Conservation (phyloP, 2,329 filamentous ascomycete genomes). For the Rhexocercosporidium sp. region DNA sequence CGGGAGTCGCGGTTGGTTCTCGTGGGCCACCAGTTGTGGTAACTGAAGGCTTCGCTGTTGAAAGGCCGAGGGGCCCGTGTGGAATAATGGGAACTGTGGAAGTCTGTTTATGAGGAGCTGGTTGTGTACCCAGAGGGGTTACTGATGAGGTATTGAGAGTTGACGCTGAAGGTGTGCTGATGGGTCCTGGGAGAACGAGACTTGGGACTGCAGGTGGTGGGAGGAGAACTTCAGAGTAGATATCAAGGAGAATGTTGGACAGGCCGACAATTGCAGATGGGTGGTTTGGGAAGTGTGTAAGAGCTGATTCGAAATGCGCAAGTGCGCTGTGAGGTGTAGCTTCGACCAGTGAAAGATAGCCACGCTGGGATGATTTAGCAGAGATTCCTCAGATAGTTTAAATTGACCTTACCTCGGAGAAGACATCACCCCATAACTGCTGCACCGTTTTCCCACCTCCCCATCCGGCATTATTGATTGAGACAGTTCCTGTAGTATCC, state of each 20-base stretch:
- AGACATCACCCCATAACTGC: slow-evolving; percentile 83
- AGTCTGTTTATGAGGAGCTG: slow-evolving; percentile 17
- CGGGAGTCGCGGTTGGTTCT: slow-evolving; percentile 30
- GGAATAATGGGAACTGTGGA: slow-evolving; percentile 28
- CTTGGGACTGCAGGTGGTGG: slow-evolving; percentile 55
- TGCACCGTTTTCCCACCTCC: slow-evolving; percentile 81
- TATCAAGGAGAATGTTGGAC: slow-evolving; percentile 83
- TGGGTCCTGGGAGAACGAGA: slow-evolving; percentile 38
- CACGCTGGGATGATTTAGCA: slow-evolving; percentile 40
- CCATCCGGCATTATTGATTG: slow-evolving; percentile 72
- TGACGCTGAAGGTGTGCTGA: slow-evolving; percentile 35
- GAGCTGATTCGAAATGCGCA: slow-evolving; percentile 78
- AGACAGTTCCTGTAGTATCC: slow-evolving; percentile 65
- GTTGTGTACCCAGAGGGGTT: slow-evolving; percentile 28
- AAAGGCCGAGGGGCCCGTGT: slow-evolving; percentile 40
- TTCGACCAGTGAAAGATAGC: slow-evolving; percentile 39
- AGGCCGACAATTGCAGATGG: slow-evolving; percentile 79
- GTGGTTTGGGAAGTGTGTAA: slow-evolving; percentile 82
- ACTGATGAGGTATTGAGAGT: slow-evolving; percentile 29
- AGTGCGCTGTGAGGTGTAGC: slow-evolving; percentile 68
- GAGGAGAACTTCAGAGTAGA: slow-evolving; percentile 74
- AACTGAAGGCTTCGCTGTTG: slow-evolving; percentile 36
- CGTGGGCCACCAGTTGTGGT: slow-evolving; percentile 36
- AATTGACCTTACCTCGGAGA: slow-evolving; percentile 68
- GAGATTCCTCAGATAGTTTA: not conserved